Evolutionary conservation across 73 alveolate species (phyloP).

Genomic region (Paramecium octaurelia): DNA sequence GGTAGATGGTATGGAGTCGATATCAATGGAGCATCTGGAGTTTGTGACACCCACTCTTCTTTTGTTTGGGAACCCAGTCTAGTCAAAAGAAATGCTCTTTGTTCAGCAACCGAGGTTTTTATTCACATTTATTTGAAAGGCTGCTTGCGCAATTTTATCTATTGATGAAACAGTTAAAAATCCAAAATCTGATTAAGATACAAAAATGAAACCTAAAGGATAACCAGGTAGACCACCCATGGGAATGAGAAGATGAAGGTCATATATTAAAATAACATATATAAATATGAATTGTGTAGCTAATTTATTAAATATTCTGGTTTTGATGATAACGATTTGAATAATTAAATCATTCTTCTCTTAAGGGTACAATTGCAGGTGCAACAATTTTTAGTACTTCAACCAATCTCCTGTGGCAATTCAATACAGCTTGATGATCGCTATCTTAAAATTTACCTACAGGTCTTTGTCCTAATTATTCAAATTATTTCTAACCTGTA

Average conservation of each 20-base stretch:
- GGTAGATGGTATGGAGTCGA: conserved; percentile 96
- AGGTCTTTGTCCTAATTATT: conserved; percentile 17
- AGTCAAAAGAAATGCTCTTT: conserved; percentile 80
- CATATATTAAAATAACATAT: not conserved
- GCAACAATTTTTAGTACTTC: conserved; percentile 2
- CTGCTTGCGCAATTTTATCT: conserved; percentile 93
- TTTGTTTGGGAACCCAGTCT: conserved; percentile 86
- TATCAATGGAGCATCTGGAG: conserved; percentile 66
- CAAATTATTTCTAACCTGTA: not conserved
- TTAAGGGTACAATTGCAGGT: not conserved
- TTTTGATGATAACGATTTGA: not conserved
- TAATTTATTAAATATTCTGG: not conserved
- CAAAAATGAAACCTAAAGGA: conserved; percentile 37
- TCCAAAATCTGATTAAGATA: conserved; percentile 77
- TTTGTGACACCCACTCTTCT: conserved; percentile 73
- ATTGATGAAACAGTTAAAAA: conserved; percentile 94
- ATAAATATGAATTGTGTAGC: not conserved
- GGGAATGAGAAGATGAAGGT: conserved; percentile 41
- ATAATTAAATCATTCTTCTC: conserved; percentile 26
- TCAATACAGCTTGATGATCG: conserved; percentile 23
- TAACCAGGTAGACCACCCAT: conserved; percentile 54
- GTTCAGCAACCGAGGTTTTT: conserved; percentile 83
- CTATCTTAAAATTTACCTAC: not conserved
- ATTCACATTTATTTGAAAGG: conserved; percentile 44
- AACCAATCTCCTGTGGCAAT: conserved; percentile 8